Conservation (phyloP, 2,329 filamentous ascomycete species). For the Aspergillus flavus region DNA sequence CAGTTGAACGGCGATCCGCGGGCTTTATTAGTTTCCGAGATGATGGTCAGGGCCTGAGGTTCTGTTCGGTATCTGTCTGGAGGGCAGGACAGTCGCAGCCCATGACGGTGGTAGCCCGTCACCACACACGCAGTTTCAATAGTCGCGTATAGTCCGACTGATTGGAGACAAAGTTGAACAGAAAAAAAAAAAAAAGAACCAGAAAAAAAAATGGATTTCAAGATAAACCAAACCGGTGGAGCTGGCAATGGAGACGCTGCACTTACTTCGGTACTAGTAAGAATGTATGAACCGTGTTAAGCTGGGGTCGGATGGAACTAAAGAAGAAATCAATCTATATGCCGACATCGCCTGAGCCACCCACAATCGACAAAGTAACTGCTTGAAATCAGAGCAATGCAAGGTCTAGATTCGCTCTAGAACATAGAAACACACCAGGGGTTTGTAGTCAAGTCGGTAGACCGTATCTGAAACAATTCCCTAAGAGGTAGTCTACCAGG, state of each 20-base stretch:
- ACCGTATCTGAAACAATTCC: not conserved
- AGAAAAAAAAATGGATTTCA: constrained; percentile 11
- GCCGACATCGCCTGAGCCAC: not conserved
- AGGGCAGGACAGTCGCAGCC: constrained; percentile 21
- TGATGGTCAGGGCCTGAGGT: constrained; percentile 19
- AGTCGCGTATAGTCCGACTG: not conserved
- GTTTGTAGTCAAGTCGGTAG: not conserved
- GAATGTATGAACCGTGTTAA: constrained; percentile 6
- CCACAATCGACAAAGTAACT: not conserved
- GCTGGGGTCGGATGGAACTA: not conserved
- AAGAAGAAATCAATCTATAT: not conserved
- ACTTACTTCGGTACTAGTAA: constrained; percentile 5
- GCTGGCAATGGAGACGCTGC: constrained; percentile 8
- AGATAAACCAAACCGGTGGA: constrained; percentile 21
- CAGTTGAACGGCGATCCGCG: constrained; percentile 19
- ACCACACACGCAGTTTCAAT: constrained; percentile 4
- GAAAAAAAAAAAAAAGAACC: not conserved
- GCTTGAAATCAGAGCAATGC: not conserved
- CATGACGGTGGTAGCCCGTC: constrained; percentile 22
- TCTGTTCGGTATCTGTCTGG: constrained; percentile 17
- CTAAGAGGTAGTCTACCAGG: not conserved
- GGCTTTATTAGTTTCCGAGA: constrained; percentile 18
- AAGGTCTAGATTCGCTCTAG: not conserved
- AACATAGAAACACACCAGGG: not conserved
- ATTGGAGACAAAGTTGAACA: constrained; percentile 1